Base-by-base conservation (phyloP, 495 filamentous ascomycete genomes). In the Darksidea phi region DNA sequence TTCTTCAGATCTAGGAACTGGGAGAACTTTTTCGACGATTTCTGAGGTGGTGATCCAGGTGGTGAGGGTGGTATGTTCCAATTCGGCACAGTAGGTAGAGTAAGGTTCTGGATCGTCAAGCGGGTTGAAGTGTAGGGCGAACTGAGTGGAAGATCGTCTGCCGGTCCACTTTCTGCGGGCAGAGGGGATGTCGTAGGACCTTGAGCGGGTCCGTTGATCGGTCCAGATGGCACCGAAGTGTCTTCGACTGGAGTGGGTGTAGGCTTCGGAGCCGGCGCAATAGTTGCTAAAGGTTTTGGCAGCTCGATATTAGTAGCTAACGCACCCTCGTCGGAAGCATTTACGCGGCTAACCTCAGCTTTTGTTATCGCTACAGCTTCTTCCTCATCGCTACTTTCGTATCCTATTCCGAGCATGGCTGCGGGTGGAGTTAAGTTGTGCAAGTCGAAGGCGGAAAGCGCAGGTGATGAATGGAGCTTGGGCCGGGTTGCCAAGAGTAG, bases 1-100 rank as follows among this genome's bases (percentile, higher is more conserved):
- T 84, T 85, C 74, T 97, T 98, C 45, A 97, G 78, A 23, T 82
- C 78, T 1, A 96, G 83, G 72, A 98, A 97, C 67, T 86, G 87
- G 52, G 83, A 78, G 65, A 96, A 88, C 64, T 95, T 96, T 50
- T 80, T 79, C 53, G 84, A 89, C 1, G 84, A 79, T 12, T 69
- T 72, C 5, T 73, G 72, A 7, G 84, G 74, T 1, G 91, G 89
- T 13, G 88, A 87, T 17, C 86, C 86, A 0, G 90, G 88, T 0
- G 94, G 94, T 0, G 93, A 95, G 2, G 82, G 80, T 17, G 94
- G 94, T 61, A 97, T 95, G 47, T 85, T 80, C 67, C 90, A 80
- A 73, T 90, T 86, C 7, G 89, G 86, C 0, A 86, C 64, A 1
- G 89, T 78, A n/a, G 94, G 93, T 12, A 97, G 80, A 6, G 94